phyloP scores from a whole-genome alignment of 495 filamentous ascomycete genomes.

The Saxophila tyrrhenica region DNA sequence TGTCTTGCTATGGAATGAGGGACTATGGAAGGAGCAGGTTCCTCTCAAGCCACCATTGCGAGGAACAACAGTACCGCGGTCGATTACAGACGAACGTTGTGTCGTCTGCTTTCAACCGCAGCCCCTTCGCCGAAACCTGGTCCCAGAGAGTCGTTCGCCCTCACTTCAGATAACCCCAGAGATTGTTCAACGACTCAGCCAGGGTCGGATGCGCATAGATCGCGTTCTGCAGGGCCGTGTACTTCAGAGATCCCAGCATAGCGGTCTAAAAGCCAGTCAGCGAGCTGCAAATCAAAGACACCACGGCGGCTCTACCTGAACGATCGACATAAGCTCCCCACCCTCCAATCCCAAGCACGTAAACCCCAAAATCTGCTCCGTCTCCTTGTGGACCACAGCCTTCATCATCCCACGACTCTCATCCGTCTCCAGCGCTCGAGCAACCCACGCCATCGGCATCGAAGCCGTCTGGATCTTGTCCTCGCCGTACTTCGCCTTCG shows the following conservation, averaged over 20 bases:
- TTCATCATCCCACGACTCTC: conserved; percentile 43
- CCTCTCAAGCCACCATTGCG: too few relatives aligned
- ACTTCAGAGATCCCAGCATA: conserved; percentile 36
- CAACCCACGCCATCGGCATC: conserved; percentile 43
- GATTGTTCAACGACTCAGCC: conserved; percentile 40
- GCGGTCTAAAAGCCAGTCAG: conserved; percentile 23
- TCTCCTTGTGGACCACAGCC: conserved; percentile 36
- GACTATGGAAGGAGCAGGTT: too few relatives aligned
- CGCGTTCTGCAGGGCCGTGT: conserved; percentile 31
- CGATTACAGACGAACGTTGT: too few relatives aligned
- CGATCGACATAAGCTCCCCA: conserved; percentile 42
- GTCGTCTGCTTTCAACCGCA: too few relatives aligned
- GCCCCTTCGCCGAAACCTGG: too few relatives aligned
- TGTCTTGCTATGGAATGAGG: too few relatives aligned
- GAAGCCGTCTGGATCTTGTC: conserved; percentile 31
- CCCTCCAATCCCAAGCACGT: conserved; percentile 40
- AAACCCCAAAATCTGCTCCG: conserved; percentile 38
- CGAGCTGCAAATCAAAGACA: too few relatives aligned
- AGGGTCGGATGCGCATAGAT: conserved; percentile 40
- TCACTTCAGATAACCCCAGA: conserved; percentile 34
- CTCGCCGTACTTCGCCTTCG: conserved; percentile 17
- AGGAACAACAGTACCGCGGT: too few relatives aligned
- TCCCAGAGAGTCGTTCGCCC: too few relatives aligned
- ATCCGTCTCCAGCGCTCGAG: conserved; percentile 41
- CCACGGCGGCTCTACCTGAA: conserved; percentile 22